Evolutionary conservation across 208 protist genomes (phyloP).

Genomic region (Willaertia magna): DNA sequence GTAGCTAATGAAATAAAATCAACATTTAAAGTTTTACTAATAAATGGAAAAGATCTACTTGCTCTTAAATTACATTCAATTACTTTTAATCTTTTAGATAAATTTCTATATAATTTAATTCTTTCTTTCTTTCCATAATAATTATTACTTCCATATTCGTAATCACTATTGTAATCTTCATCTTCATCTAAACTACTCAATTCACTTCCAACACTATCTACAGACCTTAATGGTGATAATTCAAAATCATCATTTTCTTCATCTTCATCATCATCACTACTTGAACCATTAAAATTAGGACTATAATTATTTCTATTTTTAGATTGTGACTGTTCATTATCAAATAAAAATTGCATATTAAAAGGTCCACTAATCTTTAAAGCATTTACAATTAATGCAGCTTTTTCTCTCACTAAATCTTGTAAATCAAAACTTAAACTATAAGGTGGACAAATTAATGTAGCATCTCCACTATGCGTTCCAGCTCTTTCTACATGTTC

Average conservation of each 20-base stretch:
- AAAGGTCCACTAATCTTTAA: slow-evolving; percentile 80
- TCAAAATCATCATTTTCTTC: not conserved
- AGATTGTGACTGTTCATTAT: slow-evolving; percentile 81
- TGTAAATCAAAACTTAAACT: slow-evolving; percentile 64
- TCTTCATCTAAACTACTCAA: not conserved
- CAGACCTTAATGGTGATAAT: too few species aligned
- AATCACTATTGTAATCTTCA: not conserved
- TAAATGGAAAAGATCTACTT: slow-evolving; percentile 92
- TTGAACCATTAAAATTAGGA: too few species aligned
- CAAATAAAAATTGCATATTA: slow-evolving; percentile 95
- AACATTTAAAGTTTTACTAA: slow-evolving; percentile 86
- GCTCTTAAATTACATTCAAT: slow-evolving; percentile 95
- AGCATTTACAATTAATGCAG: slow-evolving; percentile 47
- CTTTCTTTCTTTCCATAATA: slow-evolving; percentile 13
- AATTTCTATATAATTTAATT: not conserved
- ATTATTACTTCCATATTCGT: too few species aligned
- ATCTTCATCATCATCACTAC: not conserved
- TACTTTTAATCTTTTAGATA: slow-evolving; percentile 30
- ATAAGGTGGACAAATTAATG: slow-evolving; percentile 80
- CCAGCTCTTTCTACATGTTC: slow-evolving; percentile 97
- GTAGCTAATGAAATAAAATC: slow-evolving; percentile 80
- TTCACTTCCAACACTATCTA: not conserved
- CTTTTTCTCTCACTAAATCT: slow-evolving; percentile 30
- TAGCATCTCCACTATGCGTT: slow-evolving; percentile 90
- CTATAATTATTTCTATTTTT: slow-evolving; percentile 18